phyloP scores from a whole-genome alignment of 768 basidiomycete species.

The Sistotremastrum suecicum region DNA sequence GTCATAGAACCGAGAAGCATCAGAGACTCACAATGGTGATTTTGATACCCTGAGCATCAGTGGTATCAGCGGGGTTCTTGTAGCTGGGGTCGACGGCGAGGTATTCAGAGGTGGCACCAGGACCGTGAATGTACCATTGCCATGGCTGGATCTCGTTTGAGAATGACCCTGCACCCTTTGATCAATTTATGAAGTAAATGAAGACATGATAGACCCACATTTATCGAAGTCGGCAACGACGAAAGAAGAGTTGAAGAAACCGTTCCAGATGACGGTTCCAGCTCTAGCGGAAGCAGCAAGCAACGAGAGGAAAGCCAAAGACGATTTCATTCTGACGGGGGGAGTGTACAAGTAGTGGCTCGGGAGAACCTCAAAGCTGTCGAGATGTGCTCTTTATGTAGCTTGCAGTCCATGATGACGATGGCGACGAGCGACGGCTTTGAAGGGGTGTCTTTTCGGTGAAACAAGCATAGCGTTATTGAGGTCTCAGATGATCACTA shows the following conservation, averaged over 20 bases:
- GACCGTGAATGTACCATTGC: conserved; percentile 51
- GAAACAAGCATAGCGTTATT: too few species aligned
- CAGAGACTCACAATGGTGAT: conserved; percentile 24
- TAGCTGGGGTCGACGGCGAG: conserved; percentile 33
- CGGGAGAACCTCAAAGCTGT: too few species aligned
- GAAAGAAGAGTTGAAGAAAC: conserved; percentile 35
- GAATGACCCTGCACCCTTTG: too few species aligned
- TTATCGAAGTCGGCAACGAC: conserved; percentile 36
- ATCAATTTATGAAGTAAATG: too few species aligned
- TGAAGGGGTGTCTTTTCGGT: too few species aligned
- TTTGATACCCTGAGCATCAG: conserved; percentile 36
- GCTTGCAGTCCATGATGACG: too few species aligned
- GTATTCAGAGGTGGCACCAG: conserved; percentile 35
- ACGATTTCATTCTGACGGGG: conserved; percentile 7
- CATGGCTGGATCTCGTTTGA: conserved; percentile 37
- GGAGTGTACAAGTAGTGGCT: neutral
- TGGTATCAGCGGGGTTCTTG: conserved; percentile 44
- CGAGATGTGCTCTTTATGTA: too few species aligned
- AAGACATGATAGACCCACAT: conserved; percentile 20
- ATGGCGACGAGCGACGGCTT: too few species aligned
- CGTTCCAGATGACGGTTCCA: conserved; percentile 40
- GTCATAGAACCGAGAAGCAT: too few species aligned
- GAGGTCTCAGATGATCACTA: too few species aligned
- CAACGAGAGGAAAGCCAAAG: conserved; percentile 9
- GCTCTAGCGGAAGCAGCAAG: conserved; percentile 21